Conservation (phyloP, 768 basidiomycete genomes). For the Panaeolus papilionaceus region DNA sequence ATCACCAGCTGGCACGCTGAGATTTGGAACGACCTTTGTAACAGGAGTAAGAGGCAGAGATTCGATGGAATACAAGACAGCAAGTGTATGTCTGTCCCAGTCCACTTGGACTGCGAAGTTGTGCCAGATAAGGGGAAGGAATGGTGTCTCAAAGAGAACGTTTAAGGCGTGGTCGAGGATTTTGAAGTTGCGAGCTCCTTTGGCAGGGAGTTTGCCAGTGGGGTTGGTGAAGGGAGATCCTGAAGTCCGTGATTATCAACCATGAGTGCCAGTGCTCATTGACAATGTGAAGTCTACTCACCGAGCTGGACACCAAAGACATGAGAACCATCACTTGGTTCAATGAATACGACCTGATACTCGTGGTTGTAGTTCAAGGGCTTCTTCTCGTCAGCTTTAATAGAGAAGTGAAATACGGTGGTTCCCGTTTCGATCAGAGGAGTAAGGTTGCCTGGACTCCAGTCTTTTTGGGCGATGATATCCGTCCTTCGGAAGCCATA, state of each 20-base stretch:
- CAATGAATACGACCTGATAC: constrained; percentile 69
- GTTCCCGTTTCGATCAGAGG: constrained; percentile 47
- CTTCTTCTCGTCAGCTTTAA: constrained; percentile 37
- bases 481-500: constrained; percentile 65
- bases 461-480: constrained; percentile 55
- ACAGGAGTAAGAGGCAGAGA: constrained; percentile 46
- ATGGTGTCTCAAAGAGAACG: constrained; percentile 55
- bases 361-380: constrained; percentile 63
- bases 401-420: constrained; percentile 55
- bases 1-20: constrained; percentile 43
- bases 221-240: constrained; percentile 65
- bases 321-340: constrained; percentile 64
- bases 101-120: constrained; percentile 66
- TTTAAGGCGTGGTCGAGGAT: constrained; percentile 60
- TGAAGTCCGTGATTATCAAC: constrained; percentile 25
- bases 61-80: constrained; percentile 57
- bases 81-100: constrained; percentile 57
- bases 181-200: constrained; percentile 56
- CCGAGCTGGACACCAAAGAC: constrained; percentile 67
- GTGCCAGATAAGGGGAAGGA: constrained; percentile 54
- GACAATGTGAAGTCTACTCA: constrained; percentile 28
- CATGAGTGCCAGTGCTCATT: neutral
- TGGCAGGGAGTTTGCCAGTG: constrained; percentile 46
- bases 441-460: constrained; percentile 43
- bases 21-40: constrained; percentile 47